Evolutionary conservation across 441 rosid genomes (phyloP).

Genomic region (Mallotus japonicus): DNA sequence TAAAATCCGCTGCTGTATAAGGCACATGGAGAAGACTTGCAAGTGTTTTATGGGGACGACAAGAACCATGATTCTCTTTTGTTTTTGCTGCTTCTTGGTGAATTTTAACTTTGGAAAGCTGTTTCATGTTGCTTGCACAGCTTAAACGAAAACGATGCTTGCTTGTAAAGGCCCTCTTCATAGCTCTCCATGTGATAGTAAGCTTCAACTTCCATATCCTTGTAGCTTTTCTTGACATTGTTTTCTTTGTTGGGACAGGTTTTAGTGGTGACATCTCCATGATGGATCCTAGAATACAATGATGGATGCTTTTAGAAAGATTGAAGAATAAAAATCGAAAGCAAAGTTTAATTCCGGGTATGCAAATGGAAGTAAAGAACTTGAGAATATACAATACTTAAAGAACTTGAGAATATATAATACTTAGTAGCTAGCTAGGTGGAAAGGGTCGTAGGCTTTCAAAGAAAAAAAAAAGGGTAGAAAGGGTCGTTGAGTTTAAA

Average conservation of each 20-base stretch:
- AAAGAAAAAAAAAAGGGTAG: too few relatives aligned
- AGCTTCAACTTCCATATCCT: conserved; percentile 46
- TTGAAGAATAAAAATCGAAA: too few relatives aligned
- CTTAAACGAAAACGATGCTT: conserved; percentile 18
- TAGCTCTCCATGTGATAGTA: conserved; percentile 37
- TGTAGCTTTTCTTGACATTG: conserved; percentile 28
- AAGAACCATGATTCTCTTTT: conserved; percentile 14
- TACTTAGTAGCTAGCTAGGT: too few relatives aligned
- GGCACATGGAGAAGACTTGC: conserved; percentile 43
- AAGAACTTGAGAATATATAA: too few relatives aligned
- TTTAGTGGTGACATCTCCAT: conserved; percentile 41
- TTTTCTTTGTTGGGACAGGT: conserved; percentile 26
- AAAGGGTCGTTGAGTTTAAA: neutral
- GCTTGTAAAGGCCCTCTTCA: conserved; percentile 27
- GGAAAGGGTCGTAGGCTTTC: too few relatives aligned
- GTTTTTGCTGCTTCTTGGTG: conserved; percentile 17
- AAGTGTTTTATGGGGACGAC: conserved; percentile 33
- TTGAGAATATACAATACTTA: too few relatives aligned
- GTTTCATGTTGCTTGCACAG: conserved; percentile 28
- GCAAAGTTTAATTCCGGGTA: neutral
- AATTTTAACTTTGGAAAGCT: conserved; percentile 19
- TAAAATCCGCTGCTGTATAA: conserved; percentile 40
- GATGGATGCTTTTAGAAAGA: too few relatives aligned
- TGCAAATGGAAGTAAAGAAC: neutral
- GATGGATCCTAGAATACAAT: neutral